Conservation (phyloP, 2,329 filamentous ascomycete genomes). For the Aureobasidium musti region DNA sequence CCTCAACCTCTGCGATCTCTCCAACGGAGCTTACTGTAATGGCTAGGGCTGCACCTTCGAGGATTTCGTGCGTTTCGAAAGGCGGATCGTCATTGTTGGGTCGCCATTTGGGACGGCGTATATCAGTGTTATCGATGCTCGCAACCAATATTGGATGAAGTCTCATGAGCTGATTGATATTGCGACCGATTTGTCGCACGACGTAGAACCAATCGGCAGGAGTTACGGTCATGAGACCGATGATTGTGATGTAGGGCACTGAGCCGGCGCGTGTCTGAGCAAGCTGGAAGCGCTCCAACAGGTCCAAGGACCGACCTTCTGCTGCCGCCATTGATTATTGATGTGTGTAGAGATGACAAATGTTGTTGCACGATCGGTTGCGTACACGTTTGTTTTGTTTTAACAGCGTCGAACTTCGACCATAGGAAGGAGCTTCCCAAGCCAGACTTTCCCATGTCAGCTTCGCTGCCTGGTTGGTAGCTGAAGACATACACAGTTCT, state of each 20-base stretch:
- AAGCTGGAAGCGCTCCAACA: background rate
- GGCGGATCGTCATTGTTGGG: background rate
- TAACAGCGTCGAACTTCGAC: too few relatives aligned
- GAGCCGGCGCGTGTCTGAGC: background rate
- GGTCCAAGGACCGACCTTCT: background rate
- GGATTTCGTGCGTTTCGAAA: background rate
- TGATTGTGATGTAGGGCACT: background rate
- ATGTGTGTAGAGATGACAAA: background rate
- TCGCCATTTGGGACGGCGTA: background rate
- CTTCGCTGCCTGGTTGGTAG: background rate
- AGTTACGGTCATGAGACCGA: background rate
- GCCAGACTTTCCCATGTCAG: background rate
- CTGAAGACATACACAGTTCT: background rate
- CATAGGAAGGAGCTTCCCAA: background rate
- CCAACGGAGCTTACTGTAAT: background rate
- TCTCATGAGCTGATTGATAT: background rate
- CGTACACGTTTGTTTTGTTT: background rate
- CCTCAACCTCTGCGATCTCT: background rate
- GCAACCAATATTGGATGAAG: background rate
- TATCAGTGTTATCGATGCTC: background rate
- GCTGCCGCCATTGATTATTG: background rate
- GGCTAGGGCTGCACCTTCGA: too few relatives aligned
- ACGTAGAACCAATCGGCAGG: background rate
- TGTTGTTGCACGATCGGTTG: background rate
- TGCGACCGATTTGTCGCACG: background rate